Percentiles rank a stretch among this genome's conserved stretches.
Evolutionary conservation across 495 filamentous ascomycete species (phyloP).

Genomic region (Apiosordaria backusii): DNA sequence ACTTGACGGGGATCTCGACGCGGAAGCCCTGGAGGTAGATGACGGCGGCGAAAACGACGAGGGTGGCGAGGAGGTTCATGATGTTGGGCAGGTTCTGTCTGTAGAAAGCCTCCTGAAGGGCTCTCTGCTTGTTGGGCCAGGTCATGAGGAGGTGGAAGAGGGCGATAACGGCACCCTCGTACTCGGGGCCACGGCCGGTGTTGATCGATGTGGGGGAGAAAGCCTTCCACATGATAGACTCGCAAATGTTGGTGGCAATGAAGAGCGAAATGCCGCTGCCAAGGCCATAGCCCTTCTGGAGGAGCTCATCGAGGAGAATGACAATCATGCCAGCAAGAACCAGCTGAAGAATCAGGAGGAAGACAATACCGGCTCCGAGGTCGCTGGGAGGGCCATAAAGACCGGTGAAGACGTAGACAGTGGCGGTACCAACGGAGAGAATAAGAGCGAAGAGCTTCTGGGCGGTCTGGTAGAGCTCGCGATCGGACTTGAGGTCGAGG

Average conservation of each 20-base stretch:
- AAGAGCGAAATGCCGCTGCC: constrained; percentile 98
- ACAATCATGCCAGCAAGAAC: constrained; percentile 96
- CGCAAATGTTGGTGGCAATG: constrained; percentile 99
- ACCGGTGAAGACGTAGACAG: constrained; percentile 94
- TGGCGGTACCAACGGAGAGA: constrained; percentile 93
- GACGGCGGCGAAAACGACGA: constrained; percentile 90
- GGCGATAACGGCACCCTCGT: constrained; percentile 97
- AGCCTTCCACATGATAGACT: constrained; percentile 99
- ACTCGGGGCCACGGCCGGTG: constrained; percentile 97
- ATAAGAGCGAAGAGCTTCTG: constrained; percentile 99
- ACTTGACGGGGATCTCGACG: constrained; percentile 99
- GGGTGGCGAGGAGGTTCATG: constrained; percentile 95
- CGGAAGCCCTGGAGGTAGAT: constrained; percentile 99
- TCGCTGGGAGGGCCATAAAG: constrained; percentile 95
- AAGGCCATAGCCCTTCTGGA: constrained; percentile 99
- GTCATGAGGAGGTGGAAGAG: constrained; percentile 97
- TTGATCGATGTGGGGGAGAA: constrained; percentile 99
- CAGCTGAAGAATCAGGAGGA: constrained; percentile 94
- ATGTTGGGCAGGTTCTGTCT: constrained; percentile 99
- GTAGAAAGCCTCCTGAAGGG: constrained; percentile 97
- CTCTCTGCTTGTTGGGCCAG: constrained; percentile 97
- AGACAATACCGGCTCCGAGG: constrained; percentile 95
- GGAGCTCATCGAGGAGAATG: constrained; percentile 97
- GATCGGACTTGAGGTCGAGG: constrained; percentile 98
- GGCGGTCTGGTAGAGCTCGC: constrained; percentile 98